phyloP scores from a whole-genome alignment of 768 basidiomycete genomes.

The button mushroom (Agaricus bisporus) region DNA sequence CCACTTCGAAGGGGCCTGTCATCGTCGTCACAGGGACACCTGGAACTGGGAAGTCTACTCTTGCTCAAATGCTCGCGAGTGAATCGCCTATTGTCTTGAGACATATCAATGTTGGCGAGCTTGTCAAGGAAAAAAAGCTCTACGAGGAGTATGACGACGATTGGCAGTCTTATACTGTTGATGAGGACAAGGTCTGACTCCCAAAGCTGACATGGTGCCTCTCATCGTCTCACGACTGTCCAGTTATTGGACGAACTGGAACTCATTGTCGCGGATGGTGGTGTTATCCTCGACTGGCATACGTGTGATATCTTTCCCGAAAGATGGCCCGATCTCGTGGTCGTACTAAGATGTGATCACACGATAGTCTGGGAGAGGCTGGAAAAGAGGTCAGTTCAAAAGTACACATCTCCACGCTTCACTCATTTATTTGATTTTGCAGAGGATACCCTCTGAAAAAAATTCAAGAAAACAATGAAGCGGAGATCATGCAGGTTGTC shows the following conservation, averaged over 20 bases:
- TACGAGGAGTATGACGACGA: slow-evolving; percentile 88
- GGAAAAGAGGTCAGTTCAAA: slow-evolving; percentile 67
- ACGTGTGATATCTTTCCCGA: slow-evolving; percentile 93
- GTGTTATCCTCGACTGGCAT: slow-evolving; percentile 91
- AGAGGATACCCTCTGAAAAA: slow-evolving; percentile 89
- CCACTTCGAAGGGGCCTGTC: slow-evolving; percentile 39
- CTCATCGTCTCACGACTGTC: slow-evolving; percentile 7
- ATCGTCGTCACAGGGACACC: slow-evolving; percentile 90
- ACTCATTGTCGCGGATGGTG: slow-evolving; percentile 58
- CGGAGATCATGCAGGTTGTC: slow-evolving; percentile 95
- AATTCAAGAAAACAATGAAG: slow-evolving; percentile 97
- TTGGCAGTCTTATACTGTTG: slow-evolving; percentile 91
- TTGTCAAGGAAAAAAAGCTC: slow-evolving; percentile 77
- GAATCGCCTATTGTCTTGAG: slow-evolving; percentile 63
- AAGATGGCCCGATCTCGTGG: slow-evolving; percentile 92
- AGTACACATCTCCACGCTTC: slow-evolving; percentile 1
- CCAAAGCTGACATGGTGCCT: neutral
- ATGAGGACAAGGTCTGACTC: slow-evolving; percentile 85
- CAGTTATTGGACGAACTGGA: slow-evolving; percentile 90
- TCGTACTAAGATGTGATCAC: slow-evolving; percentile 89
- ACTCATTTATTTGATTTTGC: slow-evolving; percentile 9
- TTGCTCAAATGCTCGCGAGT: slow-evolving; percentile 75
- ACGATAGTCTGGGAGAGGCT: slow-evolving; percentile 82
- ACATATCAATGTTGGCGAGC: slow-evolving; percentile 88
- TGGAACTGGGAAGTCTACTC: slow-evolving; percentile 95